These are phyloP conservation scores for Phlyctochytrium planicorne DNA, from an alignment of 192 early-diverging fungal species.

Conservation along the genomic window DNA sequence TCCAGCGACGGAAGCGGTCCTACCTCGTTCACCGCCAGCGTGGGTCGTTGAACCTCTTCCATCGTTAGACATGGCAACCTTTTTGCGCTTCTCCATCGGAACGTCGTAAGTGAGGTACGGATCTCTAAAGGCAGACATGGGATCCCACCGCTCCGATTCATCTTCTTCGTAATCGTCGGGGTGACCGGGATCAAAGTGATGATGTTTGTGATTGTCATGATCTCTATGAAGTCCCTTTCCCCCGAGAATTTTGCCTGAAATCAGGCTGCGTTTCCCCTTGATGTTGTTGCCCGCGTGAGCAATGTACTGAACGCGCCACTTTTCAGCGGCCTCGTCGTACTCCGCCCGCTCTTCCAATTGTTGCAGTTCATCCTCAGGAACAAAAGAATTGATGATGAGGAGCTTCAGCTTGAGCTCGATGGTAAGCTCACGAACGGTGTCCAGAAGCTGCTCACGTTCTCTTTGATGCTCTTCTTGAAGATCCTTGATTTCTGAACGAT, in stretches of 20 bases:
- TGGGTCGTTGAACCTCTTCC: too few species aligned
- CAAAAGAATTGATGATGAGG: conserved; percentile 51
- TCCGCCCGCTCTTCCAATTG: conserved; percentile 52
- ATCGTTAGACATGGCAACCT: too few species aligned
- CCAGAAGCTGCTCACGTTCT: conserved; percentile 60
- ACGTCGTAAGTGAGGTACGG: conserved; percentile 56
- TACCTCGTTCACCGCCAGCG: too few species aligned
- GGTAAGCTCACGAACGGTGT: conserved; percentile 58
- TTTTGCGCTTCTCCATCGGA: conserved; percentile 30
- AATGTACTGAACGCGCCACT: conserved; percentile 55
- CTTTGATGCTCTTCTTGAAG: conserved; percentile 60
- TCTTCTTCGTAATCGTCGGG: conserved; percentile 27
- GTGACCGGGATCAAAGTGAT: background rate
- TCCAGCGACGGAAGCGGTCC: too few species aligned
- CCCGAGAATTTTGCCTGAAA: conserved; percentile 32
- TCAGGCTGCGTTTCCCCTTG: conserved; percentile 50
- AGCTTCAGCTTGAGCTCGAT: conserved; percentile 54
- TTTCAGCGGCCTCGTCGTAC: conserved; percentile 58
- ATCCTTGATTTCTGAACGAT: conserved; percentile 59
- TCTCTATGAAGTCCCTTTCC: conserved; percentile 33
- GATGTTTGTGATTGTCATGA: conserved; percentile 13
- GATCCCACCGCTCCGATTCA: conserved; percentile 49
- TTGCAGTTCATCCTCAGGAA: conserved; percentile 50
- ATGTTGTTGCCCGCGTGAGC: conserved; percentile 63
- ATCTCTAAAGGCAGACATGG: conserved; percentile 58